Percentiles rank a stretch among this genome's conserved stretches.
Conservation (phyloP, 2,329 filamentous ascomycete genomes). For the Fusarium nematophilum region DNA sequence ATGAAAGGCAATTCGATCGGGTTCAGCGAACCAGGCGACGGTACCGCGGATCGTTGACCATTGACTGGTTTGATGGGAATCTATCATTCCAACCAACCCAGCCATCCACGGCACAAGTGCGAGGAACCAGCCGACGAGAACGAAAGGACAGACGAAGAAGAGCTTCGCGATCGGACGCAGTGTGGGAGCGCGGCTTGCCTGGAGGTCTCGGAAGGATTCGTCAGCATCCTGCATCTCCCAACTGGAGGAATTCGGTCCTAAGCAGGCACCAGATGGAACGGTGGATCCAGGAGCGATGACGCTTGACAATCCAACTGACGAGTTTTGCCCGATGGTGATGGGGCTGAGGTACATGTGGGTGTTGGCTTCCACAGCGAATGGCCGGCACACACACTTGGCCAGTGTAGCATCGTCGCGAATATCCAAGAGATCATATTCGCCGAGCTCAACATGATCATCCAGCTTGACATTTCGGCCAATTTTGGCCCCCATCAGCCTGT, state of each 20-base stretch:
- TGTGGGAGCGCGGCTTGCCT: conserved; percentile 54
- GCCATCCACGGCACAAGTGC: conserved; percentile 59
- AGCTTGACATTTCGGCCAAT: conserved; percentile 65
- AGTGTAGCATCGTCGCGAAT: conserved; percentile 62
- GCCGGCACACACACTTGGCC: conserved; percentile 60
- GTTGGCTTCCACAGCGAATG: conserved; percentile 67
- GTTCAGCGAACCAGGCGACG: conserved; percentile 61
- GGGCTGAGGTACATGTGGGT: conserved; percentile 67
- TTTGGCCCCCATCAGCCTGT: conserved; percentile 62
- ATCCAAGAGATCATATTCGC: conserved; percentile 68
- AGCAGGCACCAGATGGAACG: conserved; percentile 61
- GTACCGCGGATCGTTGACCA: conserved; percentile 52
- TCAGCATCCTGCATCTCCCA: conserved; percentile 63
- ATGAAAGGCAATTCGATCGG: conserved; percentile 60
- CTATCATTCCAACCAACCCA: conserved; percentile 59
- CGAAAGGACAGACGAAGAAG: conserved; percentile 57
- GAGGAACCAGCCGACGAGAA: conserved; percentile 53
- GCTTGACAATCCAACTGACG: conserved; percentile 59
- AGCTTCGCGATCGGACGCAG: conserved; percentile 52
- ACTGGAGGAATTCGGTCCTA: conserved; percentile 68
- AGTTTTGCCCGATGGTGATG: conserved; percentile 61
- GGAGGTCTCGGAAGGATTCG: conserved; percentile 60
- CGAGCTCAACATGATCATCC: conserved; percentile 54
- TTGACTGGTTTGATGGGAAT: conserved; percentile 46
- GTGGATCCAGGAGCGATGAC: conserved; percentile 62